Base-by-base conservation (phyloP, 768 basidiomycete species). In the Rhodotorula graminis region DNA sequence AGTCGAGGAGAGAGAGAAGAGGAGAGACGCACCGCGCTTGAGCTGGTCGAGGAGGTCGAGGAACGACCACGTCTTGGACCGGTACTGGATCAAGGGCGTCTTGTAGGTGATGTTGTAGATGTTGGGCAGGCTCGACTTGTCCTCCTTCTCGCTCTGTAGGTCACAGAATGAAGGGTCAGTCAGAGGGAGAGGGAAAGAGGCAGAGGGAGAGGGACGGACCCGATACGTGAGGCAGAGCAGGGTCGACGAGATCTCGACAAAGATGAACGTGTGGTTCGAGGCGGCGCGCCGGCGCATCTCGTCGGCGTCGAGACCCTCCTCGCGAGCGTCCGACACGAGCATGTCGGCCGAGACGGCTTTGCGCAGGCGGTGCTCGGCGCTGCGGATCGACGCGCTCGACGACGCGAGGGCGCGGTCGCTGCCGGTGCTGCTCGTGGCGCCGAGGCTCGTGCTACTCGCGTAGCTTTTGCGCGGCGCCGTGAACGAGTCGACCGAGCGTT, bases 21-120 rank as follows among this genome's bases (percentile, higher is more conserved):
- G 29, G 16, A 18, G 27, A 12, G 3, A 61, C 77, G 69, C 66
- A 81, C 81, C 80, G 55, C 70, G 63, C 65, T 81, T 80, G 50
- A 82, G 72, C 44, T 80, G 78, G 42, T 81, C 74, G 40, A 81
- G 80, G 19, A 82, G 69, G 40, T 82, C 80, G 52, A 79, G 77
- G 50, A 78, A 81, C 3, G 79, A 79, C 79, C 81, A 82, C 0
- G 80, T 81, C 73, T 80, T 80, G 72, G 91, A 91, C 69, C 87
- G 87, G 80, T 90, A 93, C 76, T 90, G 88, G 55, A 95, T 83
- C 63, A 88, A 86, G 47, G 91, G 88, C 10, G 91, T 92, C 71
- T 87, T 86, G 79, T 93, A 91, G 65, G 90, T 88, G 79, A 96
- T 90, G 25, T 92, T 92, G 65, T 89, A 89, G 72, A 83, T 69